Evolutionary conservation across 345 rosid species (phyloP), one percentile per base, ranked within the genome.

Genomic region (Rhodamnia rubescens): DNA sequence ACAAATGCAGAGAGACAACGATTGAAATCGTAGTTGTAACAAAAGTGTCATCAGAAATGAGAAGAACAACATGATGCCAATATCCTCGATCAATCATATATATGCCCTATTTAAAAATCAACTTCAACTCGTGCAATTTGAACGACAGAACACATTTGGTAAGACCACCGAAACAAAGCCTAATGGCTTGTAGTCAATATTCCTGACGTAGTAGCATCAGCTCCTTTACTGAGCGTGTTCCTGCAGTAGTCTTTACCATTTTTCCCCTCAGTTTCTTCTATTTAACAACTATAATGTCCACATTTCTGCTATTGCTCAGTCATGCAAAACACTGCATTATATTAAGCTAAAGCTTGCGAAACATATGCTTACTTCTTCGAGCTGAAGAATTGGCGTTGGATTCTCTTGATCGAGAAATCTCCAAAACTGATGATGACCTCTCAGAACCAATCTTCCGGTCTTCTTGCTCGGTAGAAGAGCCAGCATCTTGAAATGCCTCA

Each of bases 351-450:
- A 69, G 21, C 78, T 69, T 18, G 78, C 12, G 13, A 69, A 69
- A 32, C 47, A 8, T 5, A 47, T 81, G 87, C 92, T 88, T 83
- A 95, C 98, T 92, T 85, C 57, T 84, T 85, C 8, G 90, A 85
- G 89, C 83, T 47, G 85, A 84, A 84, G 95, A 89, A 58, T 82
- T 59, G 32, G 57, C 85, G 52, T 16, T 51, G 69, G 53, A 54
- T 20, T 86, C 88, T 83, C 84, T 83, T 20, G 86, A 83, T 69
- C 53, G 85, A 24, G 84, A 87, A 85, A 87, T 84, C 89, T 87
- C 92, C 74, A 84, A 75, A 84, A 86, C 86, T 20, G 87, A 82
- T 86, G 92, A 84, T 53, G 82, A 83, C 85, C 81, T 80, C 78
- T 83, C 89, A 32, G 90, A 88, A 85, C 86, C 89, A 11, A 78